Percentiles rank a stretch among this genome's conserved stretches.
These are phyloP conservation scores for Staphylotrichum tortipilum DNA, from an alignment of 495 filamentous ascomycete genomes.

Conservation along the genomic window DNA sequence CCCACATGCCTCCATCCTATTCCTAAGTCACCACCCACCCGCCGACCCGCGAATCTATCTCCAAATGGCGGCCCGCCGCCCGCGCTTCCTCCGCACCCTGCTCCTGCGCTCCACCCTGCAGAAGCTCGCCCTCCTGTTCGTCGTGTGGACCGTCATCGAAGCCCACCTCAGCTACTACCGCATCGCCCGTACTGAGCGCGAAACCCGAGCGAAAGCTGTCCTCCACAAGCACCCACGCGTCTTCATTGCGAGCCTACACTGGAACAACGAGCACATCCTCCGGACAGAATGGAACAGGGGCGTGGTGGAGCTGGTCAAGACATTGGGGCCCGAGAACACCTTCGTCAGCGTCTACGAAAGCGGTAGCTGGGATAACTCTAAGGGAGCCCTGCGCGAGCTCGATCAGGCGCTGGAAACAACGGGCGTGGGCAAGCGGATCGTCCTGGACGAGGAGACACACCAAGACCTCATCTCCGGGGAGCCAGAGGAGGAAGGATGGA, in stretches of 20 bases:
- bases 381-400: constrained; percentile 53
- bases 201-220: constrained; percentile 2
- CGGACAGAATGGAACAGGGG: constrained; percentile 53
- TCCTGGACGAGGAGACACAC: constrained; percentile 47
- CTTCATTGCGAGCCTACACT: constrained; percentile 60
- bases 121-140: constrained; percentile 17
- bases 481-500: constrained; percentile 46
- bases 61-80: not conserved
- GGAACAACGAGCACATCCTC: constrained; percentile 61
- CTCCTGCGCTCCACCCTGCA: constrained; percentile 19
- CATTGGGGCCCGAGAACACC: constrained; percentile 57
- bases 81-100: constrained; percentile 17
- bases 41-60: no score
- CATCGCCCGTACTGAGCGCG: constrained; percentile 18
- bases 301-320: constrained; percentile 45
- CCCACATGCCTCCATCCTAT: no score
- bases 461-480: constrained; percentile 45
- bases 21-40: no score
- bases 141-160: constrained; percentile 24
- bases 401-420: constrained; percentile 44
- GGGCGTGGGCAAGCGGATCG: constrained; percentile 47
- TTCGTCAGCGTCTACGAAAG: constrained; percentile 64
- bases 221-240: constrained; percentile 31
- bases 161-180: constrained; percentile 25
- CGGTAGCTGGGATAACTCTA: constrained; percentile 64